Evolutionary conservation across 2,329 filamentous ascomycete genomes (phyloP).

Genomic region (Zymoseptoria ardabiliae): DNA sequence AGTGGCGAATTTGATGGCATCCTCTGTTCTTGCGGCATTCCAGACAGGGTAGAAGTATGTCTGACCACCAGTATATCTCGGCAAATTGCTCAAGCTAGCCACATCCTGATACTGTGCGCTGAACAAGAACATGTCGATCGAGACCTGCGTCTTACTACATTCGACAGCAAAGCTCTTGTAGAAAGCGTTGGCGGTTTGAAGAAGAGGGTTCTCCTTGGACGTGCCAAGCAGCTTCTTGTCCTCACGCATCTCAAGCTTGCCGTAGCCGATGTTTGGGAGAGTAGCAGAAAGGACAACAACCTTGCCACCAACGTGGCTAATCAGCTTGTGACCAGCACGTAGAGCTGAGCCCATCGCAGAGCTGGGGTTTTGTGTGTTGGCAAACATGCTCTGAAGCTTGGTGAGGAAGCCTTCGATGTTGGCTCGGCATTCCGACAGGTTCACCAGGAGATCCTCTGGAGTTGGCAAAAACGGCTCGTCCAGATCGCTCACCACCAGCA

Average conservation of each 20-base stretch:
- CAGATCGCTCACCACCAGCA: slow-evolving; percentile 91
- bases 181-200: slow-evolving; percentile 91
- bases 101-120: slow-evolving; percentile 96
- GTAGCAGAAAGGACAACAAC: slow-evolving; percentile 86
- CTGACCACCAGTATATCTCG: slow-evolving; percentile 91
- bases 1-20: slow-evolving; percentile 94
- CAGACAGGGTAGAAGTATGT: slow-evolving; percentile 98
- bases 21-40: slow-evolving; percentile 88
- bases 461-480: slow-evolving; percentile 96
- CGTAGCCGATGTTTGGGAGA: slow-evolving; percentile 80
- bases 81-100: slow-evolving; percentile 88
- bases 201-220: slow-evolving; percentile 75
- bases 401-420: slow-evolving; percentile 88
- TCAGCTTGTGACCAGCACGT: slow-evolving; percentile 88
- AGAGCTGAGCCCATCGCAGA: slow-evolving; percentile 96
- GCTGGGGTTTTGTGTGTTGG: slow-evolving; percentile 78
- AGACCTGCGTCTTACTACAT: slow-evolving; percentile 97
- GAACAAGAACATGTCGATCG: slow-evolving; percentile 96
- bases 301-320: slow-evolving; percentile 89
- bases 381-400: slow-evolving; percentile 93
- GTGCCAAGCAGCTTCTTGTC: slow-evolving; percentile 95
- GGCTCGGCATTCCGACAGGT: slow-evolving; percentile 76
- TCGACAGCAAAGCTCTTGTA: slow-evolving; percentile 99
- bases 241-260: slow-evolving; percentile 86
- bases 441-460: slow-evolving; percentile 83